phyloP scores from a whole-genome alignment of 2,329 filamentous ascomycete genomes.

The Monascus ruber region DNA sequence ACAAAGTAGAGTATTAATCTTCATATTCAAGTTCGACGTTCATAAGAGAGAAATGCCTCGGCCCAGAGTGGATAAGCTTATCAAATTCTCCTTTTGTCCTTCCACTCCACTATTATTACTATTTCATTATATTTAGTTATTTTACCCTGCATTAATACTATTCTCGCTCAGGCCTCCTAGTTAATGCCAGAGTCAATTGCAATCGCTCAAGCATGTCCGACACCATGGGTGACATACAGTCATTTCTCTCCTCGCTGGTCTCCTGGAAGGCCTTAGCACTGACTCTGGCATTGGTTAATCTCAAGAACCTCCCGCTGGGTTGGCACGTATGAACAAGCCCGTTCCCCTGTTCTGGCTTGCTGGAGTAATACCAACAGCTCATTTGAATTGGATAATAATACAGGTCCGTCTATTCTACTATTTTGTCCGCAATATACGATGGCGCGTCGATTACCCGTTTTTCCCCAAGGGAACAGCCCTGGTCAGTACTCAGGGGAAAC shows the following conservation, averaged over 20 bases:
- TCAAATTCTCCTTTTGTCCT: too few species aligned
- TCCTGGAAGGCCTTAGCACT: conserved; percentile 27
- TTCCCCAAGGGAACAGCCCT: conserved; percentile 24
- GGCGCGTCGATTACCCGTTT: conserved; percentile 39
- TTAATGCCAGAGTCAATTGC: too few species aligned
- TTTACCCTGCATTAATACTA: too few species aligned
- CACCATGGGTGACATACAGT: conserved; percentile 12
- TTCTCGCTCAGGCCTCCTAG: too few species aligned
- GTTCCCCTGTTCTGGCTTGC: too few species aligned
- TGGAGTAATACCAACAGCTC: too few species aligned
- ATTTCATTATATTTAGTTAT: too few species aligned
- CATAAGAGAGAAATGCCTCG: neutral
- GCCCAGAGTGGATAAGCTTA: too few species aligned
- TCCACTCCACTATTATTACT: too few species aligned
- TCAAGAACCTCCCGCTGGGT: conserved; percentile 26
- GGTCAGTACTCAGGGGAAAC: conserved; percentile 21
- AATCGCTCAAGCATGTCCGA: conserved; percentile 4
- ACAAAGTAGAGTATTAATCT: too few species aligned
- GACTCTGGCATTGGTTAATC: conserved; percentile 24
- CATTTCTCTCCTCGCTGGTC: conserved; percentile 10
- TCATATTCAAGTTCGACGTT: too few species aligned
- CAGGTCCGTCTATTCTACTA: conserved; percentile 50
- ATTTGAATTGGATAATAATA: neutral
- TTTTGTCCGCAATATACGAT: conserved; percentile 44
- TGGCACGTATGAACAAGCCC: conserved; percentile 27